Percentiles rank a stretch among this genome's conserved stretches.
These are phyloP conservation scores for Alternaria gansuensis DNA, from an alignment of 2,329 filamentous ascomycete genomes.

Conservation along the genomic window DNA sequence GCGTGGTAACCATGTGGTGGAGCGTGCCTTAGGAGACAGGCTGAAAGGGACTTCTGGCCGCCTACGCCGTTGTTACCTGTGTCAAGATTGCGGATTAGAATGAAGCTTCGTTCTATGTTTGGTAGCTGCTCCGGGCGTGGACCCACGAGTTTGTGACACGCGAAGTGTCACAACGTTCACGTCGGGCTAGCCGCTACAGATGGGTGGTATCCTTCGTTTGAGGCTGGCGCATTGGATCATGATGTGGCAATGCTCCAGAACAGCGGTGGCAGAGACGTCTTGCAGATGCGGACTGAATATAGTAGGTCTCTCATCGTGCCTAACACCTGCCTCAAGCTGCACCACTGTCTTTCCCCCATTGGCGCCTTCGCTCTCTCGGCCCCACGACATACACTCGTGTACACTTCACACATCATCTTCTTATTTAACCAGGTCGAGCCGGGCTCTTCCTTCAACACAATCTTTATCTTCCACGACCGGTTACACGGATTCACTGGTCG, in stretches of 20 bases:
- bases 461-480: slow-evolving; percentile 21
- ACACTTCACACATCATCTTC: slow-evolving; percentile 19
- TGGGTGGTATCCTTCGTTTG: slow-evolving; percentile 44
- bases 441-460: slow-evolving; percentile 43
- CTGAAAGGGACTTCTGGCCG: slow-evolving; percentile 31
- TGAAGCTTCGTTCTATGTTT: slow-evolving; percentile 40
- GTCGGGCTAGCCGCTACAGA: slow-evolving; percentile 46
- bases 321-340: slow-evolving; percentile 35
- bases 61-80: slow-evolving; percentile 24
- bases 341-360: slow-evolving; percentile 27
- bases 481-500: slow-evolving; percentile 25
- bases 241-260: slow-evolving; percentile 39
- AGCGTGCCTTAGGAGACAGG: slow-evolving; percentile 34
- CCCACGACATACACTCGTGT: slow-evolving; percentile 38
- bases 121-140: slow-evolving; percentile 38
- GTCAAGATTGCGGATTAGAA: slow-evolving; percentile 31
- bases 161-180: slow-evolving; percentile 40
- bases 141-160: slow-evolving; percentile 47
- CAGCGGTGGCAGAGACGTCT: slow-evolving; percentile 34
- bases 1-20: slow-evolving; percentile 25
- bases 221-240: slow-evolving; percentile 47
- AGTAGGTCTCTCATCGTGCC: slow-evolving; percentile 43
- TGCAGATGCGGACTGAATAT: slow-evolving; percentile 47
- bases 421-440: slow-evolving; percentile 39
- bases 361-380: slow-evolving; percentile 28